A percentile compares a stretch with the other conserved stretches of the same genome.
phyloP scores from a whole-genome alignment of 306 rosid genomes.

The Begonia masoniana region DNA sequence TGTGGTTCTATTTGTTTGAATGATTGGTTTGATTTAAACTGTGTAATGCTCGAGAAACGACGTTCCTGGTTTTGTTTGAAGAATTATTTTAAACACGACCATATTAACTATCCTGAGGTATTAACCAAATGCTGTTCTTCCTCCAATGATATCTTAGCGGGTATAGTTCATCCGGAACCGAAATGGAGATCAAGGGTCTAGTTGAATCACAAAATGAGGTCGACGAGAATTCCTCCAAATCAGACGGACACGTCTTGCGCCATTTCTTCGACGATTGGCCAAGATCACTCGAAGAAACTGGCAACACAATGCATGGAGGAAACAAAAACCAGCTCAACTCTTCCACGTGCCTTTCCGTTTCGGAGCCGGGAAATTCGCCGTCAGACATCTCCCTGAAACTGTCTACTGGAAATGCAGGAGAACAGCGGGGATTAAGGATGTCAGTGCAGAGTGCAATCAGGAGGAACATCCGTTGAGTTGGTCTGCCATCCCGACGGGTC shows the following conservation, averaged over 20 bases:
- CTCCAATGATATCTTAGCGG: neutral
- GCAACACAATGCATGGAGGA: slow-evolving; percentile 12
- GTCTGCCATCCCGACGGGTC: slow-evolving; percentile 56
- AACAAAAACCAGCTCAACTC: slow-evolving; percentile 17
- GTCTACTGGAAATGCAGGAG: slow-evolving; percentile 48
- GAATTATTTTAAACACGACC: too few relatives aligned
- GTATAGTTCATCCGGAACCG: slow-evolving; percentile 26
- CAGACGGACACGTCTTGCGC: slow-evolving; percentile 62
- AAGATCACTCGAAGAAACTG: slow-evolving; percentile 44
- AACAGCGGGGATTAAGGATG: slow-evolving; percentile 16
- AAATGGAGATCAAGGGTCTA: slow-evolving; percentile 25
- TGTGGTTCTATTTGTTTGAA: neutral
- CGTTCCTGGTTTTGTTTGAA: too few relatives aligned
- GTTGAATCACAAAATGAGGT: slow-evolving; percentile 26
- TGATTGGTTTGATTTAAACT: too few relatives aligned
- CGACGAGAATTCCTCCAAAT: slow-evolving; percentile 26
- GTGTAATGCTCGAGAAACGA: too few relatives aligned
- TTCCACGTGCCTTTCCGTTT: slow-evolving; percentile 55
- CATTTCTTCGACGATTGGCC: slow-evolving; percentile 99
- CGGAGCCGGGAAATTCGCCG: slow-evolving; percentile 46
- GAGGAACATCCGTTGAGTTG: slow-evolving; percentile 47
- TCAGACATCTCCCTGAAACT: slow-evolving; percentile 77
- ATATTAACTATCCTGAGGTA: too few relatives aligned
- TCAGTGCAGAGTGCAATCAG: slow-evolving; percentile 21
- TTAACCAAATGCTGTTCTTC: too few relatives aligned